Base-by-base conservation (phyloP, 768 basidiomycete species). In the Mycena belliarum region DNA sequence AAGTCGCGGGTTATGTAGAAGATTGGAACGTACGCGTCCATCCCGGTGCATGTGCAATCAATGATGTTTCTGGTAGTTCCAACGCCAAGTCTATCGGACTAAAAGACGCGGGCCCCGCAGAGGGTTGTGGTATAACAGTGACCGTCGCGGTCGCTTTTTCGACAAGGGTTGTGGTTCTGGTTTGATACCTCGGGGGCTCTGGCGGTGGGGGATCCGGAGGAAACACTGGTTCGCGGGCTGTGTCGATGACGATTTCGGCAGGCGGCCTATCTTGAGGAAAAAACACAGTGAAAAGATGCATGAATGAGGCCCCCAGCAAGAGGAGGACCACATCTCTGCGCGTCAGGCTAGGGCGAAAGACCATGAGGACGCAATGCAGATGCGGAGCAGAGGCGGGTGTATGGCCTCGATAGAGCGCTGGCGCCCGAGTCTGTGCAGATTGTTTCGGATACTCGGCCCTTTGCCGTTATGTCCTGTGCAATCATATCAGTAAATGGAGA, bases 321-420 rank as follows among this genome's bases (percentile, higher is more conserved):
- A 87, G 69, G 58, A 88, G 80, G 54, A 86, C 61, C 20, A 78
- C 85, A 72, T 88, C 86, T 29, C 84, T 76, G 28, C 81, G 73
- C 9, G 84, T 76, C 28, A 85, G 66, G 37, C 73, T 59, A 33
- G 78, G 76, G 64, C 78, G 70, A 47, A 78, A 69, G 47, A 77
- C 60, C 73, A 77, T 79, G 32, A 48, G 3, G 58, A 46, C 29
- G 35, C 20, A 12, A 28, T 26, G 41, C 40, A 16, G 41, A 33
- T 46, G 53, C 45, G 53, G 52, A 24, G 29, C 41, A 33, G 35
- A 47, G 29, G 12, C 45, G 45, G 2, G 16, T 44, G 26, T 47
- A 54, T 54, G 24, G 52, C 37, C 29, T 12, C 29, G 29, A 32
- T 32, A n/a, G n/a, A n/a, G n/a, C n/a, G n/a, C n/a, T n/a, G n/a